Percentiles rank a stretch among this genome's conserved stretches.
Evolutionary conservation across 164 flowering plant genomes (phyloP).

Genomic region (Vitis rotundifolia): DNA sequence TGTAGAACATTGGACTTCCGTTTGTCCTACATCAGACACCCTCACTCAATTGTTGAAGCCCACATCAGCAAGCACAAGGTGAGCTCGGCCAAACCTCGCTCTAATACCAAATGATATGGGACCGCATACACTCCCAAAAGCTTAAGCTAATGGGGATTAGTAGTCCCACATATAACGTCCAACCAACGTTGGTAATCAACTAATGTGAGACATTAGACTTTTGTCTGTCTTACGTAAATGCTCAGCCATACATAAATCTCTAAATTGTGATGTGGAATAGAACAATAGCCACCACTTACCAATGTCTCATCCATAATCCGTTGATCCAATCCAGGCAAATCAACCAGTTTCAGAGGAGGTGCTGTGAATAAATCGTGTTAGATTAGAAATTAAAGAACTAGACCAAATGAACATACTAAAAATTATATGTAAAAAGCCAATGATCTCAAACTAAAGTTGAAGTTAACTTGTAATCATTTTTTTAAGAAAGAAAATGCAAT

Average conservation of each 20-base stretch:
- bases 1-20: too few relatives aligned
- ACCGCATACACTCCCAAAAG: too few relatives aligned
- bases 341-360: slow-evolving; percentile 88
- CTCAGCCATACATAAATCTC: background rate
- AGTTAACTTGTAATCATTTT: too few relatives aligned
- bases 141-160: too few relatives aligned
- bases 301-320: slow-evolving; percentile 80
- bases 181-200: too few relatives aligned
- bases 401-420: background rate
- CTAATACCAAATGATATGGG: too few relatives aligned
- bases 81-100: too few relatives aligned
- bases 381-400: background rate
- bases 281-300: slow-evolving; percentile 48
- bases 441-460: background rate
- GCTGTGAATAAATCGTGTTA: slow-evolving; percentile 49
- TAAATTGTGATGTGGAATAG: background rate
- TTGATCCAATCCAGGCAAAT: slow-evolving; percentile 97
- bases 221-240: background rate
- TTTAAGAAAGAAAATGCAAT: background rate
- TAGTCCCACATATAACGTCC: too few relatives aligned
- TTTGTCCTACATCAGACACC: too few relatives aligned
- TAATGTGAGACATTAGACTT: too few relatives aligned
- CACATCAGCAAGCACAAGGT: too few relatives aligned
- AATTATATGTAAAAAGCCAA: background rate
- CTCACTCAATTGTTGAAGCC: too few relatives aligned